These are phyloP conservation scores for Zoysia japonica DNA, from an alignment of 176 grass and related monocot genomes.

Conservation along the genomic window DNA sequence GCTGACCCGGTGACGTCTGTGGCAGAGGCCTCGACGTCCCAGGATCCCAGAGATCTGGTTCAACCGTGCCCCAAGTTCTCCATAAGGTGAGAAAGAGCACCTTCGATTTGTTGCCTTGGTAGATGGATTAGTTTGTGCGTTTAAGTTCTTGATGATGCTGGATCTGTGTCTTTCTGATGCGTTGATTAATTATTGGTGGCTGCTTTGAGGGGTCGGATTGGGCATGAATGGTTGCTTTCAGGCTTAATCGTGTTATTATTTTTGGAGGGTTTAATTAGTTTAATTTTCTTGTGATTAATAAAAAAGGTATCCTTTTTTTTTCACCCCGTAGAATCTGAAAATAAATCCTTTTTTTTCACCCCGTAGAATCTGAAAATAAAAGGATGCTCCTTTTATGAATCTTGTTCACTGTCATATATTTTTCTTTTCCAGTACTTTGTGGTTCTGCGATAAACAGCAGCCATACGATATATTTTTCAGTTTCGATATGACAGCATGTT, in stretches of 20 bases:
- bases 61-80: slow-evolving; percentile 72
- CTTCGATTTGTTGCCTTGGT: slow-evolving; percentile 35
- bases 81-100: slow-evolving; percentile 70
- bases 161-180: slow-evolving; percentile 32
- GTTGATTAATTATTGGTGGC: slow-evolving; percentile 51
- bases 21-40: slow-evolving; percentile 11
- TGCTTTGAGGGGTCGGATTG: slow-evolving; percentile 41
- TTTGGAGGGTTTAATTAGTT: slow-evolving; percentile 36
- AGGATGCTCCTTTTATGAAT: slow-evolving; percentile 46
- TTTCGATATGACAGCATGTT: slow-evolving; percentile 47
- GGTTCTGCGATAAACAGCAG: slow-evolving; percentile 36
- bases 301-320: slow-evolving; percentile 37
- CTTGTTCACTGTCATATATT: slow-evolving; percentile 40
- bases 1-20: slow-evolving; percentile 46
- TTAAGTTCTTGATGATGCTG: slow-evolving; percentile 46
- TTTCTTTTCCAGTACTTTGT: slow-evolving; percentile 18
- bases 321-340: slow-evolving; percentile 42
- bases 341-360: slow-evolving; percentile 35
- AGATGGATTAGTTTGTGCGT: slow-evolving; percentile 42
- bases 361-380: slow-evolving; percentile 50
- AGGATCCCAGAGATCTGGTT: slow-evolving; percentile 59
- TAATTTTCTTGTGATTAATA: slow-evolving; percentile 51
- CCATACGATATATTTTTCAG: slow-evolving; percentile 25
- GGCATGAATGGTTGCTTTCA: slow-evolving; percentile 53
- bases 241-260: slow-evolving; percentile 45